Evolutionary conservation across 164 flowering plant genomes (phyloP).

Genomic region (Vitis amurensis): DNA sequence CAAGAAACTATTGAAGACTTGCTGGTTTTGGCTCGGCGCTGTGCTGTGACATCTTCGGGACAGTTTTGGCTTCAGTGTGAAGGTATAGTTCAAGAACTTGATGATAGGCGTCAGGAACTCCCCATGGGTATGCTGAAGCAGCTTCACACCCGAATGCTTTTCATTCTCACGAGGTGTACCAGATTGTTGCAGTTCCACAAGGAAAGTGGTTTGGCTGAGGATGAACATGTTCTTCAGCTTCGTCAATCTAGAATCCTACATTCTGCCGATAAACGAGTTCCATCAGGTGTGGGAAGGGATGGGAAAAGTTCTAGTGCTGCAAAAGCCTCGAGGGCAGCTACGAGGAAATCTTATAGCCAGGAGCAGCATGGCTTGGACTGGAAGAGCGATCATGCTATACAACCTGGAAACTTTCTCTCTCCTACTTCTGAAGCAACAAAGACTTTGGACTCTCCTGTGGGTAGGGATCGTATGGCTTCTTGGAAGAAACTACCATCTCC

Average conservation of each 20-base stretch:
- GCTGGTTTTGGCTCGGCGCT: constrained; percentile 82
- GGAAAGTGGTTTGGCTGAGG: constrained; percentile 90
- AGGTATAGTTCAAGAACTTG: constrained; percentile 97
- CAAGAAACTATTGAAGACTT: constrained; percentile 96
- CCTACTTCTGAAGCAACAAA: constrained; percentile 41
- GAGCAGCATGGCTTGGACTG: constrained; percentile 72
- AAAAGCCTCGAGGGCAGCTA: constrained; percentile 38
- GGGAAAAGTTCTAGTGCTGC: constrained; percentile 35
- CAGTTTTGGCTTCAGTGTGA: constrained; percentile 99
- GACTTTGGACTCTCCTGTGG: constrained; percentile 47
- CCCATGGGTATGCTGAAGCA: constrained; percentile 90
- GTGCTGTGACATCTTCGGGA: constrained; percentile 90
- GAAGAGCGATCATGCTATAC: constrained; percentile 43
- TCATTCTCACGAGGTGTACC: constrained; percentile 96
- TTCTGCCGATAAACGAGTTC: constrained; percentile 60
- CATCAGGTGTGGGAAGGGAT: constrained; percentile 42
- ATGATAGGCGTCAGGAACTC: constrained; percentile 95
- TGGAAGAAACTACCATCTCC: constrained; percentile 92
- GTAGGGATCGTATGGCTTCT: constrained; percentile 75
- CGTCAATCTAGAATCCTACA: constrained; percentile 67
- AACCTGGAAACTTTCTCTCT: constrained; percentile 23
- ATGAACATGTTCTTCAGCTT: constrained; percentile 63
- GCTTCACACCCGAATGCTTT: constrained; percentile 98
- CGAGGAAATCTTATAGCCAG: constrained; percentile 83
- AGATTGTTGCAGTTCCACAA: constrained; percentile 96